Base-by-base conservation (phyloP, 768 basidiomycete genomes). In the Boletus subcaerulescens region DNA sequence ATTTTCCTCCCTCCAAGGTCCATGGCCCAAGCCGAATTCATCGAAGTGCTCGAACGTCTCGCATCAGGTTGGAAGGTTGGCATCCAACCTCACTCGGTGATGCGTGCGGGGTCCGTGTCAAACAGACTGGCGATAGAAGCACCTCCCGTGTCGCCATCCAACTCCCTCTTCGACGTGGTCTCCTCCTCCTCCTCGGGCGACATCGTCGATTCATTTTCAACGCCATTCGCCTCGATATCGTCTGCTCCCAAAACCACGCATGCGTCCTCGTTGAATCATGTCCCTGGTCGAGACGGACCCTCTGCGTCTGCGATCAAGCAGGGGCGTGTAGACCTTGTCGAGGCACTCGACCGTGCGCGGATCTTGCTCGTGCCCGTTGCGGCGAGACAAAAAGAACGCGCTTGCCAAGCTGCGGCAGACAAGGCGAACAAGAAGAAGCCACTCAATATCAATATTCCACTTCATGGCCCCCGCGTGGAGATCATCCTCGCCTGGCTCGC, bases 11-110 rank as follows among this genome's bases (percentile, higher is more conserved):
- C 91, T 10, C 89, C 93, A 14, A 77, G 93, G 32, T 91, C 90
- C 13, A 91, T 93, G 87, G 85, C 87, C 0, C 93, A 95, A 64
- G 91, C 91, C 11, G 91, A 94, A 71, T 93, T 93, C 60, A 75
- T 91, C 54, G 93, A 95, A 69, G 77, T 91, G 9, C 76, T 93
- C 53, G 91, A 93, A 62, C 81, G 93, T 11, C 81, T 95, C 41
- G 85, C 89, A 0, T 71, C 78, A 10, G 86, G 89, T 1, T 95
- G 93, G 93, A 78, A 71, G 53, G 75, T 75, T 20, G 91, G 89
- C 8, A 68, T 80, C 13, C 79, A 82, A 55, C 79, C 84, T 1
- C 83, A 87, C 71, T 81, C 83, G 42, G 33, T 68, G 69, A 51
- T 69, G 70, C 64, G 50, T 17, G 39, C 60, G 3, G 63, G 40